Evolutionary conservation across 352 stramenopile genomes (phyloP).

Genomic region (Plasmopara halstedii): DNA sequence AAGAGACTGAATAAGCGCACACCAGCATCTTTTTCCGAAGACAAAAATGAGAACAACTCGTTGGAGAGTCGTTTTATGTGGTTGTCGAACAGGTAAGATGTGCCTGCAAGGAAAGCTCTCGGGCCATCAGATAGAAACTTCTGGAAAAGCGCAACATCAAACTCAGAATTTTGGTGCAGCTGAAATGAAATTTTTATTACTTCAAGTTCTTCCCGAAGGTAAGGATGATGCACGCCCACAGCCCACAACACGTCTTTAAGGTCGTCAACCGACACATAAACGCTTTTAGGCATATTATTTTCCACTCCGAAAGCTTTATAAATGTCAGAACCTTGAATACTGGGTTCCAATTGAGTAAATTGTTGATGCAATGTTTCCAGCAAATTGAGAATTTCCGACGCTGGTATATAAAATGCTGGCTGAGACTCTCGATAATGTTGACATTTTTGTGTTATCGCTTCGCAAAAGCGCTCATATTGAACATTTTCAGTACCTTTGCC

Average conservation of each 20-base stretch:
- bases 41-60: conserved; percentile 47
- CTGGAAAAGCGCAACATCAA: conserved; percentile 47
- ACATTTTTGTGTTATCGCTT: conserved; percentile 41
- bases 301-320: conserved; percentile 37
- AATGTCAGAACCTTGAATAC: conserved; percentile 35
- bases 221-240: conserved; percentile 50
- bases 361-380: conserved; percentile 39
- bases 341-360: conserved; percentile 22
- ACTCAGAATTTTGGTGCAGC: conserved; percentile 25
- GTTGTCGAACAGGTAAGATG: conserved; percentile 34
- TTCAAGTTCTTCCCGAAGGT: conserved; percentile 60
- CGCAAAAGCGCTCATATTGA: conserved; percentile 51
- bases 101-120: conserved; percentile 35
- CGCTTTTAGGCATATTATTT: conserved; percentile 23
- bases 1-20: conserved; percentile 39
- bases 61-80: conserved; percentile 52
- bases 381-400: conserved; percentile 42
- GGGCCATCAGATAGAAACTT: conserved; percentile 47
- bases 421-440: conserved; percentile 26
- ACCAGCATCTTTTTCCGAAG: conserved; percentile 46
- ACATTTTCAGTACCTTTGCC: conserved; percentile 24
- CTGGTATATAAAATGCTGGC: conserved; percentile 13
- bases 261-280: conserved; percentile 46
- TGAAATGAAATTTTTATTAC: conserved; percentile 51
- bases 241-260: conserved; percentile 71